Base-by-base conservation (phyloP, 805 yeast species). In the Zygosaccharomyces siamensis region DNA sequence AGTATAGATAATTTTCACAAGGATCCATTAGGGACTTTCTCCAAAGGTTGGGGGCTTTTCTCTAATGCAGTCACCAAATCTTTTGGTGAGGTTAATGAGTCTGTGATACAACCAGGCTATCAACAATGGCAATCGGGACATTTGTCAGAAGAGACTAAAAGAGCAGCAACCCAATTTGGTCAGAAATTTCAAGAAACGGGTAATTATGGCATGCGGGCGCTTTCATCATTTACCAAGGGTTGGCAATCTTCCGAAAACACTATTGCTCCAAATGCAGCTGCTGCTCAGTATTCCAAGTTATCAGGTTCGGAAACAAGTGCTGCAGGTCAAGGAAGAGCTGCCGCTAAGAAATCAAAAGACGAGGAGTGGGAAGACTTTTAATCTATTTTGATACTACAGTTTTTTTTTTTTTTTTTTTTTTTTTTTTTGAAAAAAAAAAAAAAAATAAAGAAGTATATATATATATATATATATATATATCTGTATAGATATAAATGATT, bases 91-190 rank as follows among this genome's bases (percentile, higher is more conserved):
- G 96, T 93, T 35, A 86, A 85, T 57, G 95, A 90, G 60, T 70
- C 82, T 7, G 96, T 89, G 45, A 89, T 93, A 56, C 88, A 87
- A 64, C 99, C 99, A n/a, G 81, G 93, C 40, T 76, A 89, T 64
- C 82, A 81, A 62, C 89, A 86, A 61, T 75, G 93, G 57, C 79
- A 83, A 33, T 56, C 60, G 6, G 80, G 86, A 53, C 98, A 93
- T 50, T 67, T 87, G 39, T 81, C 95, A 21, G 73, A 70, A 47
- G 95, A 89, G 62, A 93, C 98, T 4, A 81, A 78, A 54, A 80
- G 89, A 57, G 98, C 98, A n/a, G 87, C 95, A 78, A 84, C 88
- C 50, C 97, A 93, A 72, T 93, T 92, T 71, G 97, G 97, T 42
- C 95, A 87, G 64, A 89, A 83, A 62, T 86, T 92, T 72, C 95